These are phyloP conservation scores for Eimeria necatrix DNA, from an alignment of 169 alveolate genomes.

Conservation along the genomic window DNA sequence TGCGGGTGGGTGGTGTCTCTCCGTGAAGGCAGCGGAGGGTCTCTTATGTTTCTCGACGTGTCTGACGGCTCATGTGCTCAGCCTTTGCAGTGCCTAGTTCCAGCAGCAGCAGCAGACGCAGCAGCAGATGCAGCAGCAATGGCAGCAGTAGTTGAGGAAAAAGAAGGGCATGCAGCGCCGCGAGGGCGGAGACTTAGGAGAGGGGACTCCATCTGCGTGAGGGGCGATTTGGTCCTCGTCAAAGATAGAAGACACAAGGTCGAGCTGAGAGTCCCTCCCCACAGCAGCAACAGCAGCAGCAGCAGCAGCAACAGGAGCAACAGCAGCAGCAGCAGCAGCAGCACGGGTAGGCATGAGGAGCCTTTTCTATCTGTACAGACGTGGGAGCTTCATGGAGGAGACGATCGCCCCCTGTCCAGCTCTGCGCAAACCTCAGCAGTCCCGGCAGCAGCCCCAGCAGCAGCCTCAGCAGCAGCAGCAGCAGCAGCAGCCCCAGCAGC, in stretches of 20 bases:
- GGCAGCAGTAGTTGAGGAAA: background rate
- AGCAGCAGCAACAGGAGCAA: background rate
- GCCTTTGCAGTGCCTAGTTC: background rate
- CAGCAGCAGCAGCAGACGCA: constrained; percentile 19
- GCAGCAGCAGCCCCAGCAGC: background rate
- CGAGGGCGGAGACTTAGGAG: constrained; percentile 32
- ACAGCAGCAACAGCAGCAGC: background rate
- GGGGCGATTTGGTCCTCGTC: background rate
- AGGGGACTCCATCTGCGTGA: constrained; percentile 9
- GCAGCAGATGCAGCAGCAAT: background rate
- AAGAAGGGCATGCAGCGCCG: background rate
- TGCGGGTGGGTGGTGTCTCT: constrained; percentile 7
- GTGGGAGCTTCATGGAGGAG: background rate
- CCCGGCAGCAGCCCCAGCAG: background rate
- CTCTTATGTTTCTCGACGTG: background rate
- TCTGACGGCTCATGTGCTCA: background rate
- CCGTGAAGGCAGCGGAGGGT: background rate
- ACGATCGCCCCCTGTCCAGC: too few relatives aligned
- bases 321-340: background rate
- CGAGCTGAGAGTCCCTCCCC: background rate
- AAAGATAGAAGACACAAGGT: background rate
- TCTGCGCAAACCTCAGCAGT: background rate
- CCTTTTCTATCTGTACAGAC: background rate
- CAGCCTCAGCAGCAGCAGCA: background rate
- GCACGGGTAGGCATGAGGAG: background rate